Evolutionary conservation across 768 basidiomycete genomes (phyloP).

Genomic region (Tylopilus rubrobrunneus): DNA sequence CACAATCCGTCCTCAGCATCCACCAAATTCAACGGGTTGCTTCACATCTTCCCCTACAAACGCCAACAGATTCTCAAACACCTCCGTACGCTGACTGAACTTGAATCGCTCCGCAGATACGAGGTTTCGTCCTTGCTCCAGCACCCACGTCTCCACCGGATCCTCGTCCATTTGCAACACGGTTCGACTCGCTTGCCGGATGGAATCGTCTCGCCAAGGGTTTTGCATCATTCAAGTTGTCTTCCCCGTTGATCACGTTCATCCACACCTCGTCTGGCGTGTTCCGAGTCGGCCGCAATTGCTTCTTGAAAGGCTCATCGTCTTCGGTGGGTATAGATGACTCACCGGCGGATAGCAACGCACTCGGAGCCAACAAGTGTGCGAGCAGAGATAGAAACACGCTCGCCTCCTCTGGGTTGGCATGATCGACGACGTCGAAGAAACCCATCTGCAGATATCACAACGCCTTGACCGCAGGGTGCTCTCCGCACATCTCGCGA

Average conservation of each 20-base stretch:
- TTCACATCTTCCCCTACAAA: conserved; percentile 58
- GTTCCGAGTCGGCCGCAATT: conserved; percentile 41
- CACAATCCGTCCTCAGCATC: no score
- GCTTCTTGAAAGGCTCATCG: conserved; percentile 42
- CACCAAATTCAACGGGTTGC: conserved; percentile 65
- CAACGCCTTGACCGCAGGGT: no score
- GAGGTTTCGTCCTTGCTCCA: conserved; percentile 21
- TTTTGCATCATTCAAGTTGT: conserved; percentile 14
- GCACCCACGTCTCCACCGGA: conserved; percentile 14
- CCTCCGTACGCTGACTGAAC: conserved; percentile 64
- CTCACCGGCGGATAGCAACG: conserved; percentile 3
- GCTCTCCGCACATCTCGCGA: no score
- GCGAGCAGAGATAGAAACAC: no score
- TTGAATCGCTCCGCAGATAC: conserved; percentile 44
- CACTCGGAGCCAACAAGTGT: conserved; percentile 47
- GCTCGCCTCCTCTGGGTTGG: no score
- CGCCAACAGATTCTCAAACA: conserved; percentile 72
- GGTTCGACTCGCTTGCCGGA: conserved; percentile 13
- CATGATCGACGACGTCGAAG: conserved; percentile 73
- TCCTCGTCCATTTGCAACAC: conserved; percentile 27
- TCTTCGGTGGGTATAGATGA: not conserved
- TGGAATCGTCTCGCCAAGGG: no score
- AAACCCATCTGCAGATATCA: conserved; percentile 70
- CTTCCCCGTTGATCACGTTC: conserved; percentile 36
- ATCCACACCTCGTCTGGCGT: no score